Conservation (phyloP, 2,329 filamentous ascomycete genomes). For the Colletotrichum truncatum region DNA sequence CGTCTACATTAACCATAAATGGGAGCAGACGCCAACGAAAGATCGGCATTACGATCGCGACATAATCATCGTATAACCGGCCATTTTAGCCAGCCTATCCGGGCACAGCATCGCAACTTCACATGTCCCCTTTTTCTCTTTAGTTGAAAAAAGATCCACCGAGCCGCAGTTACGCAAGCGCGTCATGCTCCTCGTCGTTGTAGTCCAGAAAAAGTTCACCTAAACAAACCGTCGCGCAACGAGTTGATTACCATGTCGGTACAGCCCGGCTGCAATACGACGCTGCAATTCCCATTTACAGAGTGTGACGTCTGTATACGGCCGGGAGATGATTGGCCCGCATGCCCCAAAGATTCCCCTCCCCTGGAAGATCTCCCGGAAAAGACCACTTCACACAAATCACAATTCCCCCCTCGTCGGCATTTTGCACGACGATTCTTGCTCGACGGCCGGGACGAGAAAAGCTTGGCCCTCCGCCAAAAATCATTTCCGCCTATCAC, state of each 20-base stretch:
- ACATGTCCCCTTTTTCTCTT: too few species aligned
- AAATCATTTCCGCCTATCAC: conserved; percentile 25
- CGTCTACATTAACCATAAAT: neutral
- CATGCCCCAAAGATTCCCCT: too few species aligned
- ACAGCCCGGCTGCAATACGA: neutral
- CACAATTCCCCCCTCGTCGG: neutral
- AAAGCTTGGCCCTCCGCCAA: conserved; percentile 12
- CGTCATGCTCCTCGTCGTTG: too few species aligned
- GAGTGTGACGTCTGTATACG: neutral
- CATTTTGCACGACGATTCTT: conserved; percentile 1
- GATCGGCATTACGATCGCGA: neutral
- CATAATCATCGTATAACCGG: neutral
- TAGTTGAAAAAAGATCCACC: too few species aligned
- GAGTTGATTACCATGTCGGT: neutral
- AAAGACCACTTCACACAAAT: neutral
- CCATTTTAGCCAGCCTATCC: too few species aligned
- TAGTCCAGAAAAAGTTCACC: too few species aligned
- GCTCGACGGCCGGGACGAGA: neutral
- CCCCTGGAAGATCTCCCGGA: neutral
- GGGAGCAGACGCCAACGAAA: neutral
- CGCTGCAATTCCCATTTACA: neutral
- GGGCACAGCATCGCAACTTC: too few species aligned
- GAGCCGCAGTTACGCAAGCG: too few species aligned
- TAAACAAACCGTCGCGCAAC: neutral
- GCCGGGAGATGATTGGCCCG: neutral